Conservation (phyloP, 73 alveolate genomes). For the Paramecium biaurelia region DNA sequence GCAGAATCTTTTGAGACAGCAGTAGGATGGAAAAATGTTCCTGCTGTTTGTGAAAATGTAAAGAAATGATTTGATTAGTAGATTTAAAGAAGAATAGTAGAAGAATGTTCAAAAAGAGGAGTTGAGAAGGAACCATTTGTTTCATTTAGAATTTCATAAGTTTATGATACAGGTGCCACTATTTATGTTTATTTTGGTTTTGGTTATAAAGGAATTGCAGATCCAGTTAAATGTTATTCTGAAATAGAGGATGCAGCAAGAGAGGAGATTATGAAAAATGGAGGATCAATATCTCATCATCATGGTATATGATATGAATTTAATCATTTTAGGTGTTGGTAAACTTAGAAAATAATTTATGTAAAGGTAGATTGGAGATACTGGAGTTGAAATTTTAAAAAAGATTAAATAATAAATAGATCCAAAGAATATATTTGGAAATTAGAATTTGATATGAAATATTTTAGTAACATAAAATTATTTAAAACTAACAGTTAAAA, state of each 20-base stretch:
- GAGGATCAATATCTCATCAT: constrained; percentile 90
- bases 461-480: neutral
- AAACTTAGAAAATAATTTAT: constrained; percentile 81
- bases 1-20: constrained; percentile 91
- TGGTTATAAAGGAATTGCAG: constrained; percentile 64
- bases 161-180: constrained; percentile 88
- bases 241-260: constrained; percentile 89
- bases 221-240: constrained; percentile 72
- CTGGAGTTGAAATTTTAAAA: constrained; percentile 70
- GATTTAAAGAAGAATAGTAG: constrained; percentile 64
- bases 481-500: constrained; percentile 11
- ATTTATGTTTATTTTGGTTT: constrained; percentile 89
- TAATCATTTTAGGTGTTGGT: constrained; percentile 71
- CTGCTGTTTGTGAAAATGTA: constrained; percentile 73
- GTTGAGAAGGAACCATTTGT: constrained; percentile 72
- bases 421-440: constrained; percentile 82
- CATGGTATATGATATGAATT: constrained; percentile 68
- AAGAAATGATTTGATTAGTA: neutral
- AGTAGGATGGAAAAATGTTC: constrained; percentile 86
- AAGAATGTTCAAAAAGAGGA: constrained; percentile 72
- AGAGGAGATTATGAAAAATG: constrained; percentile 79
- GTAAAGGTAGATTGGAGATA: constrained; percentile 69
- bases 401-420: constrained; percentile 72
- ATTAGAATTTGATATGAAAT: constrained; percentile 64
- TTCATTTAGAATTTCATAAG: constrained; percentile 84